These are phyloP conservation scores for Globomyces sp. DNA, from an alignment of 371 early-diverging fungal genomes.

Conservation along the genomic window DNA sequence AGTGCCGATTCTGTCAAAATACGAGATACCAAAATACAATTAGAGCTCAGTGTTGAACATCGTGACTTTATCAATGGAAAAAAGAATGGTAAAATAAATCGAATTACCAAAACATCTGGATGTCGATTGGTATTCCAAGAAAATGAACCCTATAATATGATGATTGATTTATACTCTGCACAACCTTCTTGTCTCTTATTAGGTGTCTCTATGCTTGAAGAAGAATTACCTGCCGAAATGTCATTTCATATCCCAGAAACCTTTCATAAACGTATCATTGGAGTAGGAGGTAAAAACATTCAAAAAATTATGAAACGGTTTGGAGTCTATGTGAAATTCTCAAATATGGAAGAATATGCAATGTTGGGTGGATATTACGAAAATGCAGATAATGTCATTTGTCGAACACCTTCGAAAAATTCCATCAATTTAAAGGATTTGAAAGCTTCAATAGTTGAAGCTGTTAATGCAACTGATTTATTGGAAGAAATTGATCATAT, in stretches of 20 bases:
- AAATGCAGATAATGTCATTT: slow-evolving; percentile 81
- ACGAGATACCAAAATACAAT: slow-evolving; percentile 51
- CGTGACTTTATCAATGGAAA: slow-evolving; percentile 92
- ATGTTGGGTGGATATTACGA: slow-evolving; percentile 76
- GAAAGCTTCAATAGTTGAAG: slow-evolving; percentile 71
- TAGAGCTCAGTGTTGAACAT: slow-evolving; percentile 79
- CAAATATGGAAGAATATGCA: slow-evolving; percentile 76
- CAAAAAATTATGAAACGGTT: slow-evolving; percentile 94
- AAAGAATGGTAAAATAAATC: slow-evolving; percentile 92
- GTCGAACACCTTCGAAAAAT: slow-evolving; percentile 86
- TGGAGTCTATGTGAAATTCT: slow-evolving; percentile 93
- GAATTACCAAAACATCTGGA: slow-evolving; percentile 79
- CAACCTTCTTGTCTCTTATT: slow-evolving; percentile 60
- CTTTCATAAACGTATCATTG: slow-evolving; percentile 92
- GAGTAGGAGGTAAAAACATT: slow-evolving; percentile 92
- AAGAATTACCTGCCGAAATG: slow-evolving; percentile 83
- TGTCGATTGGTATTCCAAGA: slow-evolving; percentile 45
- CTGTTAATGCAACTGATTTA: slow-evolving; percentile 56
- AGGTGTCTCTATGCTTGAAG: slow-evolving; percentile 69
- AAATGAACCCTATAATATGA: slow-evolving; percentile 72
- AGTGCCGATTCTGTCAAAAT: slow-evolving; percentile 14
- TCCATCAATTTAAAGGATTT: slow-evolving; percentile 64
- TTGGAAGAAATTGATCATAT: slow-evolving; percentile 16
- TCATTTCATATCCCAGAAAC: slow-evolving; percentile 85
- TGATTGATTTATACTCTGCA: slow-evolving; percentile 68